phyloP scores from a whole-genome alignment of 352 stramenopile species.

The Pythium rhizo-oryzae region DNA sequence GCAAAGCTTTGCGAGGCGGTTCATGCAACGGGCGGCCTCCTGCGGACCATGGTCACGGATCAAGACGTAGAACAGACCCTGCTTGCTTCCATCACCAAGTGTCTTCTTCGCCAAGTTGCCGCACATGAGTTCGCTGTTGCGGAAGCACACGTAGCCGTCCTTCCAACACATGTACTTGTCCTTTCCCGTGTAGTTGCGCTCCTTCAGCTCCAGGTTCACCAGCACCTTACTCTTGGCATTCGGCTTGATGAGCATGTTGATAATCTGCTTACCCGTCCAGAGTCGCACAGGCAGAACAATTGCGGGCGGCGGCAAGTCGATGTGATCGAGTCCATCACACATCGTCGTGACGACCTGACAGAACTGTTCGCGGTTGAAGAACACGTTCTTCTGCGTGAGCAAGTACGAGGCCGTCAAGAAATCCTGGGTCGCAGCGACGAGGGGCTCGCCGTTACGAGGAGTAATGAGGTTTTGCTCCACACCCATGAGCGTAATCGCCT shows the following conservation, averaged over 20 bases:
- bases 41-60: slow-evolving; percentile 95
- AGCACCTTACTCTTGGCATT: slow-evolving; percentile 87
- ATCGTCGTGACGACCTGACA: slow-evolving; percentile 96
- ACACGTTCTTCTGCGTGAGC: slow-evolving; percentile 98
- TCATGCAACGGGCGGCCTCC: slow-evolving; percentile 96
- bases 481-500: slow-evolving; percentile 97
- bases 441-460: slow-evolving; percentile 96
- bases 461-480: slow-evolving; percentile 98
- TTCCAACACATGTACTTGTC: slow-evolving; percentile 97
- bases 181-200: slow-evolving; percentile 95
- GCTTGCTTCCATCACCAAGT: slow-evolving; percentile 98
- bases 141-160: slow-evolving; percentile 97
- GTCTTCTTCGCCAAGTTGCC: slow-evolving; percentile 99
- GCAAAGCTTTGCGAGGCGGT: slow-evolving; percentile 98
- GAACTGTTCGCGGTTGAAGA: slow-evolving; percentile 98
- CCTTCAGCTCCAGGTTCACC: slow-evolving; percentile 90
- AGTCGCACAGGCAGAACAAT: slow-evolving; percentile 82
- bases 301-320: slow-evolving; percentile 83
- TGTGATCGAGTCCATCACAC: slow-evolving; percentile 95
- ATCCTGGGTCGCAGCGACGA: slow-evolving; percentile 99
- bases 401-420: slow-evolving; percentile 99
- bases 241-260: slow-evolving; percentile 84
- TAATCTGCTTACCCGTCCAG: slow-evolving; percentile 99
- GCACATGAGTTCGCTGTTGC: slow-evolving; percentile 97
- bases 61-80: slow-evolving; percentile 98